These are phyloP conservation scores for Boletellus sp. DNA, from an alignment of 768 basidiomycete species.

Conservation along the genomic window DNA sequence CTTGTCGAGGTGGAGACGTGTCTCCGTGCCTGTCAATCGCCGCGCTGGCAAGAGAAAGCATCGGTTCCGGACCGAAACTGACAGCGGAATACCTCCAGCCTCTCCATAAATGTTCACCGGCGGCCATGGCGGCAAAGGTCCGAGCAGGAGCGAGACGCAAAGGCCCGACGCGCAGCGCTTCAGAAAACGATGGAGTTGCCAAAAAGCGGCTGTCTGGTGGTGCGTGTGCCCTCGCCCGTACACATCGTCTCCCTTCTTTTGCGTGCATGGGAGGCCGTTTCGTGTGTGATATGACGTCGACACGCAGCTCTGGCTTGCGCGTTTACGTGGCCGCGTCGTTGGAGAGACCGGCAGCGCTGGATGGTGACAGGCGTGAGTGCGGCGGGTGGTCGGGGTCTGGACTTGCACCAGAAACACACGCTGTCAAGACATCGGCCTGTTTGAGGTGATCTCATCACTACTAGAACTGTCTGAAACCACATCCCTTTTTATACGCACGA, in stretches of 20 bases:
- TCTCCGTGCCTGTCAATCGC: not conserved
- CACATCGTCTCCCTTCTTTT: too few species aligned
- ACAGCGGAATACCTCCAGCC: not conserved
- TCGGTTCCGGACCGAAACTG: conserved; percentile 10
- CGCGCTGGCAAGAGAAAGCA: conserved; percentile 32
- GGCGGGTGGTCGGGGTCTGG: conserved; percentile 26
- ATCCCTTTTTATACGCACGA: conserved; percentile 21
- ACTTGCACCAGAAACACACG: conserved; percentile 7
- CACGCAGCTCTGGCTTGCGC: not conserved
- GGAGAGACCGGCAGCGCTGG: too few species aligned
- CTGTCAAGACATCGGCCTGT: conserved; percentile 15
- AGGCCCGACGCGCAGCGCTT: too few species aligned
- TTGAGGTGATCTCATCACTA: conserved; percentile 24
- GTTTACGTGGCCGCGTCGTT: conserved; percentile 12
- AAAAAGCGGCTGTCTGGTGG: too few species aligned
- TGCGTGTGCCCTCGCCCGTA: too few species aligned
- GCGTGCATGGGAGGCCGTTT: too few species aligned
- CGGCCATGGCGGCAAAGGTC: not conserved
- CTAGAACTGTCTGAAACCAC: conserved; percentile 21
- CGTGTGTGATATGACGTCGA: not conserved
- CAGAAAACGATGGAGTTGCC: too few species aligned
- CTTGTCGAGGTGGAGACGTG: conserved; percentile 43
- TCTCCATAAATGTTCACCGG: not conserved
- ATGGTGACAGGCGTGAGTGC: not conserved
- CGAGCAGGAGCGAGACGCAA: not conserved